Conservation (phyloP, 2,329 filamentous ascomycete genomes). For the Dothistroma pini region DNA sequence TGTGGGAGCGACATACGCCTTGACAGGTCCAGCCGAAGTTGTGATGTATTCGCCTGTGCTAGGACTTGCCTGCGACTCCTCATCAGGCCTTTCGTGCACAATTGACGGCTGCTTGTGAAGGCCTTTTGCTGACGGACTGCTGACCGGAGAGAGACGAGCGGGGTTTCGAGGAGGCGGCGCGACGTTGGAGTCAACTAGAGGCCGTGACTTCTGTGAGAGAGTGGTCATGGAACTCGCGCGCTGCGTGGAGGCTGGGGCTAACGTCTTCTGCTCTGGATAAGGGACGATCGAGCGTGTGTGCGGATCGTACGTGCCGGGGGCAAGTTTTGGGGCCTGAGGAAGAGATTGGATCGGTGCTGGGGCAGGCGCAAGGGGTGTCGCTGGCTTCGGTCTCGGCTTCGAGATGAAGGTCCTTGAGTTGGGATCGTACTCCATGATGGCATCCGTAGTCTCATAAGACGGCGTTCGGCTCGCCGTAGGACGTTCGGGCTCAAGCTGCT, state of each 20-base stretch:
- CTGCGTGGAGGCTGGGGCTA: not conserved
- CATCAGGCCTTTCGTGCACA: slow-evolving; percentile 33
- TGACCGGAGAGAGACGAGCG: slow-evolving; percentile 28
- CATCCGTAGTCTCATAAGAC: slow-evolving; percentile 22
- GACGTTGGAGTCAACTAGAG: slow-evolving; percentile 23
- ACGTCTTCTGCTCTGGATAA: slow-evolving; percentile 1
- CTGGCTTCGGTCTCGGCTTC: slow-evolving; percentile 20
- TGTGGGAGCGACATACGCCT: slow-evolving; percentile 21
- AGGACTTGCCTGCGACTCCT: slow-evolving; percentile 18
- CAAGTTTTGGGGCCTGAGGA: slow-evolving; percentile 11
- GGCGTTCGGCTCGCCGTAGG: slow-evolving; percentile 10
- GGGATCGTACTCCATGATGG: slow-evolving; percentile 33
- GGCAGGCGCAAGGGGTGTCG: slow-evolving; percentile 16
- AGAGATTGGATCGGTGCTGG: slow-evolving; percentile 1
- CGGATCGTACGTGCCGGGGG: slow-evolving; percentile 31
- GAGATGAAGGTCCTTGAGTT: slow-evolving; percentile 30
- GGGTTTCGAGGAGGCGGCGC: slow-evolving; percentile 33
- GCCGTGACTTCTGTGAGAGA: not conserved
- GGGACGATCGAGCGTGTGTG: slow-evolving; percentile 32
- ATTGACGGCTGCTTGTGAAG: slow-evolving; percentile 34
- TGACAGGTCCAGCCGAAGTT: slow-evolving; percentile 25
- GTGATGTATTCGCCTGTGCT: slow-evolving; percentile 11
- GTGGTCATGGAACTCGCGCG: slow-evolving; percentile 1
- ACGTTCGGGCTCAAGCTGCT: slow-evolving; percentile 9
- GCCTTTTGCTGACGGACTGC: slow-evolving; percentile 21